phyloP scores from a whole-genome alignment of 2,329 filamentous ascomycete species.

The Bimuria novae-zelandiae region DNA sequence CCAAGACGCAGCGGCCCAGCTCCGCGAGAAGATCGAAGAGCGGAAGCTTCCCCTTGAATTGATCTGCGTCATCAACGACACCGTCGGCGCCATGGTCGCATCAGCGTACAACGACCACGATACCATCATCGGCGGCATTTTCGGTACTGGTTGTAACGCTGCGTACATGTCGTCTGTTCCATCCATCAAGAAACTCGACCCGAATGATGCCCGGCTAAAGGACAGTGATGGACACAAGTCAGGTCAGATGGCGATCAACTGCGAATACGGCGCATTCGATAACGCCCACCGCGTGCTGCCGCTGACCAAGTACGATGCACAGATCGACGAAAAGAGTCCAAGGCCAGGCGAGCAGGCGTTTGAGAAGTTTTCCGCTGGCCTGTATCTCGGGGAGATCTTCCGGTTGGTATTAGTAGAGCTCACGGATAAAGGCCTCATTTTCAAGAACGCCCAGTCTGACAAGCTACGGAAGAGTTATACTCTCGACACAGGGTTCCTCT shows the following conservation, averaged over 20 bases:
- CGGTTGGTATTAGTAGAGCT: conserved; percentile 51
- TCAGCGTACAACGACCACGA: conserved; percentile 84
- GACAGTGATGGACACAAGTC: not conserved
- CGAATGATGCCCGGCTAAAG: conserved; percentile 9
- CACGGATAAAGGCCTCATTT: conserved; percentile 75
- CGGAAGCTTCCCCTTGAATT: conserved; percentile 82
- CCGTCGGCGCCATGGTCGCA: conserved; percentile 87
- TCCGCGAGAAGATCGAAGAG: conserved; percentile 76
- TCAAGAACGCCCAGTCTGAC: conserved; percentile 71
- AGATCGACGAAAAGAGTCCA: conserved; percentile 51
- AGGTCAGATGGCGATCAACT: conserved; percentile 83
- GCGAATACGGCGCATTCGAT: conserved; percentile 96
- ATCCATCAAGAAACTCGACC: conserved; percentile 75
- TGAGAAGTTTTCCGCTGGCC: conserved; percentile 53
- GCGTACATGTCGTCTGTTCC: conserved; percentile 89
- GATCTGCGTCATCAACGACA: conserved; percentile 88
- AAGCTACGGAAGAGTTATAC: conserved; percentile 76
- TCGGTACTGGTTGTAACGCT: conserved; percentile 91
- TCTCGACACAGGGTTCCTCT: conserved; percentile 87
- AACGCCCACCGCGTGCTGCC: conserved; percentile 90
- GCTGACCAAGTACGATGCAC: conserved; percentile 67
- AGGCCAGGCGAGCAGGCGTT: conserved; percentile 52
- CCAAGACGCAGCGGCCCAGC: conserved; percentile 84
- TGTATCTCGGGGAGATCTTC: conserved; percentile 54
- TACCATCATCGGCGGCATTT: conserved; percentile 90